These are phyloP conservation scores for Penicillium crystallinum DNA, from an alignment of 495 filamentous ascomycete species.

Conservation along the genomic window DNA sequence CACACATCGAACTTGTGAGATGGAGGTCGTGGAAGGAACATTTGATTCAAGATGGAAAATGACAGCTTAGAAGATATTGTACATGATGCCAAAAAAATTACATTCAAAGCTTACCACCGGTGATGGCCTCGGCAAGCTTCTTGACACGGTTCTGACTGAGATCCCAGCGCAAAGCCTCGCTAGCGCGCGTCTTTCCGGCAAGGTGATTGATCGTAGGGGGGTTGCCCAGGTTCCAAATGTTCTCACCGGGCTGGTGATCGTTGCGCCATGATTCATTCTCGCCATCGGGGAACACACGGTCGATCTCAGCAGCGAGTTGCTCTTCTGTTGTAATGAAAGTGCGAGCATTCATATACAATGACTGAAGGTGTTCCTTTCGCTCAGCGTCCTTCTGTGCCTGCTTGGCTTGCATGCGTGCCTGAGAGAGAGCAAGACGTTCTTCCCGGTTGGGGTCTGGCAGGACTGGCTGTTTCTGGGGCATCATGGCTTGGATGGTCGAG, in stretches of 20 bases:
- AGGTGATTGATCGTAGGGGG: slow-evolving; percentile 47
- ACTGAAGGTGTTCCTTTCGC: slow-evolving; percentile 48
- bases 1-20: not conserved
- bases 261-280: slow-evolving; percentile 45
- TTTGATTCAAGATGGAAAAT: slow-evolving; percentile 11
- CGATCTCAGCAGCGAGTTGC: slow-evolving; percentile 57
- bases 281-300: slow-evolving; percentile 53
- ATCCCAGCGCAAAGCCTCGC: slow-evolving; percentile 35
- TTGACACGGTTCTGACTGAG: slow-evolving; percentile 53
- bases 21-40: not conserved
- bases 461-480: slow-evolving; percentile 29
- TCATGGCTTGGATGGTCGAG: slow-evolving; percentile 41
- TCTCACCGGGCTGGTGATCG: slow-evolving; percentile 40
- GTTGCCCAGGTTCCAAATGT: slow-evolving; percentile 53
- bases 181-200: slow-evolving; percentile 25
- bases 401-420: slow-evolving; percentile 31
- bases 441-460: slow-evolving; percentile 47
- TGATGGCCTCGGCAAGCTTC: slow-evolving; percentile 62
- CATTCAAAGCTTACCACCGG: slow-evolving; percentile 59
- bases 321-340: slow-evolving; percentile 60
- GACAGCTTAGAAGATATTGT: slow-evolving; percentile 25
- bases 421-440: slow-evolving; percentile 40
- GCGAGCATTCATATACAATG: slow-evolving; percentile 60
- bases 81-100: slow-evolving; percentile 17
- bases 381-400: slow-evolving; percentile 34